These are phyloP conservation scores for Aurantiochytrium sp. DNA, from an alignment of 108 stramenopile species.

Conservation along the genomic window DNA sequence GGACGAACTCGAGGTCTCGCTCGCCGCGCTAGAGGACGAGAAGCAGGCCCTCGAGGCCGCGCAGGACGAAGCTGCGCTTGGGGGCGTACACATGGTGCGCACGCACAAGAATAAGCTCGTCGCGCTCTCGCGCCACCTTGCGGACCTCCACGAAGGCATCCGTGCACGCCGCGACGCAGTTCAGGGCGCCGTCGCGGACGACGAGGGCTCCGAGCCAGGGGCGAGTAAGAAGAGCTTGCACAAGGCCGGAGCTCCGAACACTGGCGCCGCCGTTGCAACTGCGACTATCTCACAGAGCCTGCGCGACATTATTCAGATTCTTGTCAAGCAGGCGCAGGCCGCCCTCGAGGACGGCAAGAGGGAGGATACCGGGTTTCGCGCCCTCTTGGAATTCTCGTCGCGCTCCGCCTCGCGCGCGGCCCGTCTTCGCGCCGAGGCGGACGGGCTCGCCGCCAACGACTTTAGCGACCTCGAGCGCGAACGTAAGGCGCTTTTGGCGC, in stretches of 20 bases:
- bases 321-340: not conserved
- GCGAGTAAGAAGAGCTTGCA: too few species aligned
- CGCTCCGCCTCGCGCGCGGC: not conserved
- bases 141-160: not conserved
- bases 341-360: not conserved
- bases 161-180: not conserved
- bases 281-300: not conserved
- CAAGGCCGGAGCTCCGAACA: too few species aligned
- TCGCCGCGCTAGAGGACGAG: slow-evolving; percentile 7
- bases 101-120: not conserved
- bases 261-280: too few species aligned
- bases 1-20: not conserved
- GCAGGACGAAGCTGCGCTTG: not conserved
- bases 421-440: not conserved
- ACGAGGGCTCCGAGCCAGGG: not conserved
- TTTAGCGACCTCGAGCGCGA: not conserved
- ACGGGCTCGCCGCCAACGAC: not conserved
- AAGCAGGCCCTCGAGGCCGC: slow-evolving; percentile 6
- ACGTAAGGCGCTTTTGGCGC: not conserved
- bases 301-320: not conserved
- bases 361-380: not conserved
- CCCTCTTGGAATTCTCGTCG: not conserved
- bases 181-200: not conserved
- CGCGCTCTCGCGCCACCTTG: not conserved
- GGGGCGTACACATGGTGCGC: not conserved